Base-by-base conservation (phyloP, 2,329 filamentous ascomycete genomes). In the Alternaria brassicae region DNA sequence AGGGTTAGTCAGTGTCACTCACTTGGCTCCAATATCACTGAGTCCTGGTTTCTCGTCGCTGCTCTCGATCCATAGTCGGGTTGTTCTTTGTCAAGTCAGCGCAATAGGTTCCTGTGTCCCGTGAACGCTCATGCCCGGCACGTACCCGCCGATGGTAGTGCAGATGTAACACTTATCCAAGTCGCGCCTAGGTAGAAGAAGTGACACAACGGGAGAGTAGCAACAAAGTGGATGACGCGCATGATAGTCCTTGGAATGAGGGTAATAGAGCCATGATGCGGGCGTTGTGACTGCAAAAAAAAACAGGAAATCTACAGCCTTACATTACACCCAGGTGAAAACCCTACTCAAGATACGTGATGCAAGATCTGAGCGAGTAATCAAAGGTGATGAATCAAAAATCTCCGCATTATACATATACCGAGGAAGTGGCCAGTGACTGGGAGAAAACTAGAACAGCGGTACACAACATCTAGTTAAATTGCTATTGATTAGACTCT, bases 401-500 rank as follows among this genome's bases (percentile, higher is more conserved):
- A 62, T 68, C 68, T 68, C 67, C 67, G 67, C 61, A 50, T 56
- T 36, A 53, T 63, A 42, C 49, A 61, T 57, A 58, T 60, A 60
- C 56, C 53, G 54, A 59, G 61, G 66, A 53, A 44, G 61, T 68
- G 65, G 69, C 63, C 64, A 64, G 60, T 67, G 65, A 62, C 44
- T 58, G 57, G 56, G 49, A 62, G 45, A 25, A 51, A 49, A 65
- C 60, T 66, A 60, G 66, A 65, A 58, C 45, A 59, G 45, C 53
- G 52, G 63, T 66, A 65, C 56, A 68, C 62, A 63, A 54, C 62
- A 69, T 66, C 53, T 72, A 70, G 61, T 58, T 74, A 74, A 41
- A 74, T 75, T 76, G 61, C 59, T 45, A 47, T 75, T 73, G 61
- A 73, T 76, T 73, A 69, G 61, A 57, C 56, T 54, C 47, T 55